Evolutionary conservation across 2,329 filamentous ascomycete species (phyloP).

Genomic region (Cladophialophora yegresii): DNA sequence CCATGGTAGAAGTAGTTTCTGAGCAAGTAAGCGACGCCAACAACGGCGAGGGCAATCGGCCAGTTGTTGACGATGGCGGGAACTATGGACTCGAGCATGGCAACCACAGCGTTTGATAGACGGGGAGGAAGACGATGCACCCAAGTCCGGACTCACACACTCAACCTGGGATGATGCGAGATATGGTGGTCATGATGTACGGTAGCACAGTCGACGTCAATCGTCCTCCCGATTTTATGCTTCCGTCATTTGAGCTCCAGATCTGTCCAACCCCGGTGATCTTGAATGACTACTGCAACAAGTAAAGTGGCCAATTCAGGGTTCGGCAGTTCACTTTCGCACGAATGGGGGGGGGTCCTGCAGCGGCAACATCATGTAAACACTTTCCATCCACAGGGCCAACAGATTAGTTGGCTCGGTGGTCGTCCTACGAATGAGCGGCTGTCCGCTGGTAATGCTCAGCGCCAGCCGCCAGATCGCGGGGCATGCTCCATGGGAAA

Average conservation of each 20-base stretch:
- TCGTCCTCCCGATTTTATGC: slow-evolving; percentile 1
- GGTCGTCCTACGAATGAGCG: not conserved
- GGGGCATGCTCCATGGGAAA: not conserved
- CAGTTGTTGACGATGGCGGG: slow-evolving; percentile 29
- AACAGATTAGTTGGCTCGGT: slow-evolving; percentile 14
- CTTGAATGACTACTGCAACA: slow-evolving; percentile 8
- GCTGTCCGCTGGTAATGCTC: not conserved
- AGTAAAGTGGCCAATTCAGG: slow-evolving; percentile 17
- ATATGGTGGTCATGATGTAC: slow-evolving; percentile 5
- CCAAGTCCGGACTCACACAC: no score
- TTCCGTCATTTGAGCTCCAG: slow-evolving; percentile 13
- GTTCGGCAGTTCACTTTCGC: slow-evolving; percentile 29
- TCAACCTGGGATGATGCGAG: not conserved
- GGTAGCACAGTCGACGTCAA: slow-evolving; percentile 1
- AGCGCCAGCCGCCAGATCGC: not conserved
- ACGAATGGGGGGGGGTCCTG: slow-evolving; percentile 8
- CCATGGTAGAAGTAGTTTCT: slow-evolving; percentile 37
- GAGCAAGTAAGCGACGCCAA: slow-evolving; percentile 28
- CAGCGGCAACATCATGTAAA: slow-evolving; percentile 7
- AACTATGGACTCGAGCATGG: slow-evolving; percentile 34
- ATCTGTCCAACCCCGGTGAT: slow-evolving; percentile 21
- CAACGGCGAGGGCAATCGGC: slow-evolving; percentile 25
- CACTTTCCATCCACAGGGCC: slow-evolving; percentile 8
- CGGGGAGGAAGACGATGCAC: not conserved
- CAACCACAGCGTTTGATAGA: not conserved